These are phyloP conservation scores for Glycine latifolia DNA, from an alignment of 306 rosid species.

Conservation along the genomic window DNA sequence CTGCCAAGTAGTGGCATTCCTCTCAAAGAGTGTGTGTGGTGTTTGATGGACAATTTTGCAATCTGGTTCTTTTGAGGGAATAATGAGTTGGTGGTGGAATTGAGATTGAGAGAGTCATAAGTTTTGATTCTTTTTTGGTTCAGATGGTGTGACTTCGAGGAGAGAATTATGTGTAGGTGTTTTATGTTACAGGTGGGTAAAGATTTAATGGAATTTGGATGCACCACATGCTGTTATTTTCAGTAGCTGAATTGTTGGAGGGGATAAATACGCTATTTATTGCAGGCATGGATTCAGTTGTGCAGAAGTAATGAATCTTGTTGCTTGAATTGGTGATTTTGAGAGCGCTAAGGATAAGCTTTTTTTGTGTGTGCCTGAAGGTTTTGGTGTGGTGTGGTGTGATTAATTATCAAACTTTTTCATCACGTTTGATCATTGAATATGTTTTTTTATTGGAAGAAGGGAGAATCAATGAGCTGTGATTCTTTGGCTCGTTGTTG, in stretches of 20 bases:
- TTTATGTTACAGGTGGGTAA: background rate
- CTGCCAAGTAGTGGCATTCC: slow-evolving; percentile 21
- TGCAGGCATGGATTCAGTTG: slow-evolving; percentile 51
- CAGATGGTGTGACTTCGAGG: slow-evolving; percentile 2
- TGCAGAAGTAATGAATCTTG: slow-evolving; percentile 40
- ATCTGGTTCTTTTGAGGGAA: slow-evolving; percentile 28
- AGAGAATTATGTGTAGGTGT: slow-evolving; percentile 26
- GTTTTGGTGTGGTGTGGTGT: slow-evolving; percentile 9
- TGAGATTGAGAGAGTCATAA: slow-evolving; percentile 13
- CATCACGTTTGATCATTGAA: slow-evolving; percentile 45
- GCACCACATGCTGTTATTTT: slow-evolving; percentile 39
- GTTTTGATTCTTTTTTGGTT: slow-evolving; percentile 3
- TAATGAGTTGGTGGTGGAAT: background rate
- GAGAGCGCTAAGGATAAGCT: slow-evolving; percentile 33
- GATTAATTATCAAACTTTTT: slow-evolving; percentile 51
- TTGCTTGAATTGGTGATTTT: slow-evolving; percentile 50
- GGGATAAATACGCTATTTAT: slow-evolving; percentile 37
- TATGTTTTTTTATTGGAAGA: slow-evolving; percentile 36
- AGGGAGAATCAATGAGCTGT: slow-evolving; percentile 46
- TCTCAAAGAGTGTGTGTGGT: slow-evolving; percentile 16
- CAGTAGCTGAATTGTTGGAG: slow-evolving; percentile 52
- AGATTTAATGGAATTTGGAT: slow-evolving; percentile 38
- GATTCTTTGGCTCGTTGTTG: slow-evolving; percentile 44
- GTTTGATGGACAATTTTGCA: background rate
- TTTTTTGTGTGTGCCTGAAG: slow-evolving; percentile 8